phyloP scores from a whole-genome alignment of 2,329 filamentous ascomycete genomes.

The Colletotrichum noveboracense region DNA sequence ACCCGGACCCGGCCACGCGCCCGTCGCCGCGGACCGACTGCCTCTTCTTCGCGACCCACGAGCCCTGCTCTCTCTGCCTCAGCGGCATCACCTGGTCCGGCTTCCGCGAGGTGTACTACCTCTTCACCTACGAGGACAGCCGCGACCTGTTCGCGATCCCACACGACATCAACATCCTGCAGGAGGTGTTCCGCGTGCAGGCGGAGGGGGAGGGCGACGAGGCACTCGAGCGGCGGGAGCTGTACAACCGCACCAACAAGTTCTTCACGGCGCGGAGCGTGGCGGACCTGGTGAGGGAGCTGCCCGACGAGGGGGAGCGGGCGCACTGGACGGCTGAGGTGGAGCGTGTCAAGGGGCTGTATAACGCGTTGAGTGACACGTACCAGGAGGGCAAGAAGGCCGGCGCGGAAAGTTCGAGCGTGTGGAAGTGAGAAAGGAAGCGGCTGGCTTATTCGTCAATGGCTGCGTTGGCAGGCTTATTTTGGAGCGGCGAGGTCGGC shows the following conservation, averaged over 20 bases:
- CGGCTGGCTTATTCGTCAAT: not conserved
- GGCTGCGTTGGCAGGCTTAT: not conserved
- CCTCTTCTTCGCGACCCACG: slow-evolving; percentile 64
- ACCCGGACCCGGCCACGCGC: slow-evolving; percentile 38
- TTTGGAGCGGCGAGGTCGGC: not conserved
- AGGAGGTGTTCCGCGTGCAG: slow-evolving; percentile 58
- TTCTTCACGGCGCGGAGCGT: slow-evolving; percentile 56
- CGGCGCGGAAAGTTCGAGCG: slow-evolving; percentile 48
- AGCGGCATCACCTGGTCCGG: slow-evolving; percentile 64
- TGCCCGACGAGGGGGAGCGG: slow-evolving; percentile 42
- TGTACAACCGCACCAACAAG: slow-evolving; percentile 62
- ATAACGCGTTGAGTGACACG: slow-evolving; percentile 48
- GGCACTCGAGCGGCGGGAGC: slow-evolving; percentile 39
- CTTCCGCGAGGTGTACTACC: slow-evolving; percentile 61
- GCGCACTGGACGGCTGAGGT: slow-evolving; percentile 44
- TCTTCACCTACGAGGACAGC: slow-evolving; percentile 65
- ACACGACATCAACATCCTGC: slow-evolving; percentile 62
- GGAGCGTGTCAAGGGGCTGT: slow-evolving; percentile 52
- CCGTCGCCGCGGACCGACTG: slow-evolving; percentile 49
- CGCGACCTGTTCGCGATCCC: slow-evolving; percentile 60
- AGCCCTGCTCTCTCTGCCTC: slow-evolving; percentile 63
- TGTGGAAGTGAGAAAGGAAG: slow-evolving; percentile 45
- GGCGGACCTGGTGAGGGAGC: slow-evolving; percentile 40
- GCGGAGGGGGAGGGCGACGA: slow-evolving; percentile 41
- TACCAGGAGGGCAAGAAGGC: slow-evolving; percentile 54